Conservation (phyloP, 257 asterid species). For the Solanum pennellii region DNA sequence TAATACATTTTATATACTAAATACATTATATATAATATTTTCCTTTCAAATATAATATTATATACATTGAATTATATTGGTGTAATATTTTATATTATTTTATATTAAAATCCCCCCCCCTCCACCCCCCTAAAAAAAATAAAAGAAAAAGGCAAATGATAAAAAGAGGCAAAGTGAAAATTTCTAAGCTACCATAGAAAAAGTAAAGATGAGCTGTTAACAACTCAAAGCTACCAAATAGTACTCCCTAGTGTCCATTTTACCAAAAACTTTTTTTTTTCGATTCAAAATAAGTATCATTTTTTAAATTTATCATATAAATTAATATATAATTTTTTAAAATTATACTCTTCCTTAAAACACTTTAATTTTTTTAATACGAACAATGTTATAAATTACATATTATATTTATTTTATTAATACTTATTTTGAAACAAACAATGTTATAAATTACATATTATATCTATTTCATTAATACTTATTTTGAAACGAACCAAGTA, state of each 20-base stretch:
- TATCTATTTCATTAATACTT: too few relatives aligned
- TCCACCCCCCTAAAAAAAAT: neutral
- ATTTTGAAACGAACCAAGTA: too few relatives aligned
- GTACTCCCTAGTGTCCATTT: neutral
- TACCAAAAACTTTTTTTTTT: neutral
- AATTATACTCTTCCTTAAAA: neutral
- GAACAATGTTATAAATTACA: neutral
- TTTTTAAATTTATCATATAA: neutral
- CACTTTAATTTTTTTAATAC: neutral
- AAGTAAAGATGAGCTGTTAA: slow-evolving; percentile 32
- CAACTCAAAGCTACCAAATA: slow-evolving; percentile 25
- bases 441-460: too few relatives aligned
- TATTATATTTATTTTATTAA: too few relatives aligned
- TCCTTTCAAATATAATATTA: neutral
- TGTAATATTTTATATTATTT: too few relatives aligned
- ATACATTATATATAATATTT: neutral
- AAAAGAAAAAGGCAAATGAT: neutral
- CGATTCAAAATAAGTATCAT: neutral
- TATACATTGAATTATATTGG: neutral
- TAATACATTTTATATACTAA: neutral
- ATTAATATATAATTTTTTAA: neutral
- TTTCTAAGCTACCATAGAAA: slow-evolving; percentile 3
- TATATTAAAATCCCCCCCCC: too few relatives aligned
- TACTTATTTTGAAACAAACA: too few relatives aligned
- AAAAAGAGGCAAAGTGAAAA: neutral